A percentile compares a stretch with the other conserved stretches of the same genome.
Conservation (phyloP, 192 early-diverging fungal genomes). For the Mortierella claussenii region DNA sequence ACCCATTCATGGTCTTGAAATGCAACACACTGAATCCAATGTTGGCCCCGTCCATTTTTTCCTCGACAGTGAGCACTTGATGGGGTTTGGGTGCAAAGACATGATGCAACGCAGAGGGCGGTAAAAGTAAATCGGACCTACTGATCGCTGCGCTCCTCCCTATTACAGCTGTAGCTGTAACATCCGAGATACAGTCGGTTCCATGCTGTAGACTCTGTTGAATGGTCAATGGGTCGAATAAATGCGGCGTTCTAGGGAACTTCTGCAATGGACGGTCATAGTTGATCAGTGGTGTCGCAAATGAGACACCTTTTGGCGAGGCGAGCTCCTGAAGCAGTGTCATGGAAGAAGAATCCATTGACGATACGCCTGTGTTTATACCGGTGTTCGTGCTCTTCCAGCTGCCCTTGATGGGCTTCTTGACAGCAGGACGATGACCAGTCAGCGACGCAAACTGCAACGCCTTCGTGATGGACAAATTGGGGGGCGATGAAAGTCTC, state of each 20-base stretch:
- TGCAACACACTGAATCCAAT: conserved; percentile 52
- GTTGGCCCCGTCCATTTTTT: conserved; percentile 52
- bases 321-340: neutral
- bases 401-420: conserved; percentile 40
- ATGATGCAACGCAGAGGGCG: conserved; percentile 32
- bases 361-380: neutral
- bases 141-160: conserved; percentile 36
- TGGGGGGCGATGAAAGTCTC: neutral
- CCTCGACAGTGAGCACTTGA: conserved; percentile 43
- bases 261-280: conserved; percentile 49
- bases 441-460: conserved; percentile 38
- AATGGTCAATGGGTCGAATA: conserved; percentile 44
- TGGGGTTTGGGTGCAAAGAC: conserved; percentile 39
- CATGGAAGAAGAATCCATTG: neutral
- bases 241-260: conserved; percentile 47
- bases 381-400: conserved; percentile 13
- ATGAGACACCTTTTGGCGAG: conserved; percentile 41
- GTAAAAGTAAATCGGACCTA: conserved; percentile 36
- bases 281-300: conserved; percentile 25
- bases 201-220: conserved; percentile 21
- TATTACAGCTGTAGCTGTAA: too few species aligned
- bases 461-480: conserved; percentile 20
- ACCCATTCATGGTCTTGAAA: conserved; percentile 41
- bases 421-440: conserved; percentile 42
- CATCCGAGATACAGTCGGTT: neutral